These are phyloP conservation scores for Aaosphaeria arxii DNA, from an alignment of 2,329 filamentous ascomycete genomes.

Conservation along the genomic window DNA sequence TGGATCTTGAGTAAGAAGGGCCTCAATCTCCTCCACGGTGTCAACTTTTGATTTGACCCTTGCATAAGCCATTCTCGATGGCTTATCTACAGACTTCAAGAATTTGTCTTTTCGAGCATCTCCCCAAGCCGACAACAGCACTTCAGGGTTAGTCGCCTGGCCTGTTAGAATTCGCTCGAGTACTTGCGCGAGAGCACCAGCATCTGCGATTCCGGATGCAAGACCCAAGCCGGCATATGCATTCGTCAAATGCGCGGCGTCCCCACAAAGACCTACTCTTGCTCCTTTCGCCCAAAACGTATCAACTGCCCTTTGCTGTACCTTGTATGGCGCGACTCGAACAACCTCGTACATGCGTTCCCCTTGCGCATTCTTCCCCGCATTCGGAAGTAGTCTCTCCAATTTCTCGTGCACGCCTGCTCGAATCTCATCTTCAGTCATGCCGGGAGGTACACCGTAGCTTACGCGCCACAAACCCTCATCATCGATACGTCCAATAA, in stretches of 20 bases:
- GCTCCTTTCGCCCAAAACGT: slow-evolving; percentile 24
- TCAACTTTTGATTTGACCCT: slow-evolving; percentile 23
- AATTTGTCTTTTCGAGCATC: slow-evolving; percentile 34
- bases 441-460: slow-evolving; percentile 35
- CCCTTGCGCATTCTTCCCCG: not conserved
- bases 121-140: slow-evolving; percentile 34
- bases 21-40: slow-evolving; percentile 21
- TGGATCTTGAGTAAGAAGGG: slow-evolving; percentile 21
- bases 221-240: slow-evolving; percentile 37
- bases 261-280: slow-evolving; percentile 35
- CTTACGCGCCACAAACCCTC: slow-evolving; percentile 41
- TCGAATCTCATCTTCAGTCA: slow-evolving; percentile 29
- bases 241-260: slow-evolving; percentile 41
- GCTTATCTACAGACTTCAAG: slow-evolving; percentile 31
- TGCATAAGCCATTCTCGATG: slow-evolving; percentile 24
- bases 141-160: slow-evolving; percentile 12
- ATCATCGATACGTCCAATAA: slow-evolving; percentile 33
- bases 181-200: slow-evolving; percentile 24
- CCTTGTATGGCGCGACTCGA: slow-evolving; percentile 39
- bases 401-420: slow-evolving; percentile 24
- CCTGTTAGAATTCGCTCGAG: slow-evolving; percentile 19
- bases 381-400: slow-evolving; percentile 26
- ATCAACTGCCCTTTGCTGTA: slow-evolving; percentile 38
- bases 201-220: slow-evolving; percentile 34
- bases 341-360: slow-evolving; percentile 26